These are phyloP conservation scores for Xylariaceae sp. DNA, from an alignment of 2,329 filamentous ascomycete genomes.

Conservation along the genomic window DNA sequence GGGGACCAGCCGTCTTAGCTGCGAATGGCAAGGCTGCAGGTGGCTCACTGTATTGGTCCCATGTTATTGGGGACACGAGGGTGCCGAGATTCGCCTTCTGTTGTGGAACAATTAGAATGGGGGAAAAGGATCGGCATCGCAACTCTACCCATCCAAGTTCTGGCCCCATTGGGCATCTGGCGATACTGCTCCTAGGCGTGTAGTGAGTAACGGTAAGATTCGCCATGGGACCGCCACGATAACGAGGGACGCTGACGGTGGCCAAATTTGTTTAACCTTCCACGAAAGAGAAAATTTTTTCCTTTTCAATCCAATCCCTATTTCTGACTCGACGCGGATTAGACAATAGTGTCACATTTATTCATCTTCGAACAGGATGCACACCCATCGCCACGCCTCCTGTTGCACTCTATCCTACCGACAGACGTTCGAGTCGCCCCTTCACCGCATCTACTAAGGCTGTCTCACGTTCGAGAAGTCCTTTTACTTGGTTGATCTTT, in stretches of 20 bases:
- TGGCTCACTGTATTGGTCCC: constrained; percentile 18
- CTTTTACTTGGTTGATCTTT: constrained; percentile 66
- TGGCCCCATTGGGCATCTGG: constrained; percentile 22
- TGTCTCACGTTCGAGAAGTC: constrained; percentile 66
- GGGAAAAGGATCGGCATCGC: constrained; percentile 20
- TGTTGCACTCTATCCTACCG: constrained; percentile 27
- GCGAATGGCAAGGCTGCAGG: constrained; percentile 25
- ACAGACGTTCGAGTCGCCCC: constrained; percentile 62
- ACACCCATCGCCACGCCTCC: constrained; percentile 13
- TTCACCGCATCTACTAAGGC: constrained; percentile 70
- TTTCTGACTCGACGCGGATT: constrained; percentile 19
- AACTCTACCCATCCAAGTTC: constrained; percentile 15
- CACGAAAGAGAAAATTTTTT: constrained; percentile 2
- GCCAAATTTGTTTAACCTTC: constrained; percentile 16
- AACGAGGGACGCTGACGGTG: constrained; percentile 26
- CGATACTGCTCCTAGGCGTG: constrained; percentile 25
- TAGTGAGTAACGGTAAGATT: constrained; percentile 28
- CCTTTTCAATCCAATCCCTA: constrained; percentile 17
- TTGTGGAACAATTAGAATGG: constrained; percentile 16
- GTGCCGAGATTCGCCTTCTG: constrained; percentile 24
- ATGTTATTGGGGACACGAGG: constrained; percentile 20
- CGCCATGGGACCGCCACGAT: constrained; percentile 25
- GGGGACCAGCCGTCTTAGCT: constrained; percentile 15
- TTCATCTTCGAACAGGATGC: constrained; percentile 21
- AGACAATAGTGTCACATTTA: constrained; percentile 26